phyloP scores from a whole-genome alignment of 192 early-diverging fungal genomes.

The Jimgerdemannia flammicorona region DNA sequence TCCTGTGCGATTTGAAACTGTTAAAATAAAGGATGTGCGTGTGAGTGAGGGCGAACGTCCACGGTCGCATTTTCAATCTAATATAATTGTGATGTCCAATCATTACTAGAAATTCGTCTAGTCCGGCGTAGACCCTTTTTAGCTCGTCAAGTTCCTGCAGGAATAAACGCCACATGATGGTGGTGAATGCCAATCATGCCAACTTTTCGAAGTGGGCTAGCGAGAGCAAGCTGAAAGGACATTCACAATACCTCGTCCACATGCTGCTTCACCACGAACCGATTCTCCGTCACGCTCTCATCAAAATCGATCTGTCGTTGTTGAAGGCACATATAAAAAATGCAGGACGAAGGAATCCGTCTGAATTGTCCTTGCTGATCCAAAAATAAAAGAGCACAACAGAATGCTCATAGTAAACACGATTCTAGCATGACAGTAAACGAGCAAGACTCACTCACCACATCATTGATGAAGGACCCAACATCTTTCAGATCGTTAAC shows the following conservation, averaged over 20 bases:
- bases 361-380: no score
- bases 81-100: no score
- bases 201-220: no score
- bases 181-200: constrained; percentile 7
- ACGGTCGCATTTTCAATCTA: no score
- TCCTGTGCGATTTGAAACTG: constrained; percentile 54
- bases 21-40: background rate
- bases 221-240: no score
- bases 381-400: no score
- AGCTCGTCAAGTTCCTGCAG: constrained; percentile 61
- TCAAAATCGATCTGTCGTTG: constrained; percentile 65
- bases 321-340: background rate
- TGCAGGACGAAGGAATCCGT: no score
- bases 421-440: background rate
- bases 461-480: constrained; percentile 52
- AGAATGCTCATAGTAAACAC: background rate
- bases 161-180: no score
- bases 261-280: constrained; percentile 55
- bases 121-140: constrained; percentile 56
- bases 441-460: constrained; percentile 27
- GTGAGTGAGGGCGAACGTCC: background rate
- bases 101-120: constrained; percentile 65
- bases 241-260: constrained; percentile 27
- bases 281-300: constrained; percentile 50
- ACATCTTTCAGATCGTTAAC: constrained; percentile 35